Conservation (phyloP, 2,329 filamentous ascomycete species). For the Fusarium torreyae region DNA sequence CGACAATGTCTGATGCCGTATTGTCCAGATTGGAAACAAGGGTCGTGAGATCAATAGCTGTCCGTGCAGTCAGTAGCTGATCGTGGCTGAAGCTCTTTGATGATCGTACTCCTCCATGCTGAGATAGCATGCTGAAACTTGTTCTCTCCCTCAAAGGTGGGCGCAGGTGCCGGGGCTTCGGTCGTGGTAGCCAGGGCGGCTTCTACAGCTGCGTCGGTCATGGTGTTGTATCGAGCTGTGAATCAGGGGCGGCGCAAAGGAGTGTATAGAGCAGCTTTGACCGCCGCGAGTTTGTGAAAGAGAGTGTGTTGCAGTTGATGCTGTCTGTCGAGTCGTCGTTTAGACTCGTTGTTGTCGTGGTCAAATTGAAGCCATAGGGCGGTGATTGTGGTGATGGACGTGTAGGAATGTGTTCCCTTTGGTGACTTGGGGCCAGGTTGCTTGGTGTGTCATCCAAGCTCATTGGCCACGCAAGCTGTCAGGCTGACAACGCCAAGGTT, state of each 20-base stretch:
- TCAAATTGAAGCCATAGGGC: constrained; percentile 31
- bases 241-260: constrained; percentile 29
- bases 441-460: constrained; percentile 40
- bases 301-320: constrained; percentile 17
- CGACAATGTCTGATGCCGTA: constrained; percentile 94
- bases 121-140: constrained; percentile 98
- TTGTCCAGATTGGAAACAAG: constrained; percentile 90
- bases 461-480: constrained; percentile 46
- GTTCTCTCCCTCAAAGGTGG: constrained; percentile 75
- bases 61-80: constrained; percentile 38
- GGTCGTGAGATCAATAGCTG: constrained; percentile 88
- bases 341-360: constrained; percentile 25
- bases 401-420: constrained; percentile 48
- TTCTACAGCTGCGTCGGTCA: constrained; percentile 54
- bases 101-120: constrained; percentile 87
- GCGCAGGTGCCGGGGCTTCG: constrained; percentile 47
- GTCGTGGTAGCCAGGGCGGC: constrained; percentile 47
- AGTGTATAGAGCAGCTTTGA: constrained; percentile 36
- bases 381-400: constrained; percentile 20
- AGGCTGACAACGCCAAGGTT: constrained; percentile 47
- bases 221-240: constrained; percentile 39
- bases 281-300: constrained; percentile 17
- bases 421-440: constrained; percentile 39
- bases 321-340: constrained; percentile 7
- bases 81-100: background rate